Conservation (phyloP, 2,329 filamentous ascomycete genomes). For the Fusarium nanum region DNA sequence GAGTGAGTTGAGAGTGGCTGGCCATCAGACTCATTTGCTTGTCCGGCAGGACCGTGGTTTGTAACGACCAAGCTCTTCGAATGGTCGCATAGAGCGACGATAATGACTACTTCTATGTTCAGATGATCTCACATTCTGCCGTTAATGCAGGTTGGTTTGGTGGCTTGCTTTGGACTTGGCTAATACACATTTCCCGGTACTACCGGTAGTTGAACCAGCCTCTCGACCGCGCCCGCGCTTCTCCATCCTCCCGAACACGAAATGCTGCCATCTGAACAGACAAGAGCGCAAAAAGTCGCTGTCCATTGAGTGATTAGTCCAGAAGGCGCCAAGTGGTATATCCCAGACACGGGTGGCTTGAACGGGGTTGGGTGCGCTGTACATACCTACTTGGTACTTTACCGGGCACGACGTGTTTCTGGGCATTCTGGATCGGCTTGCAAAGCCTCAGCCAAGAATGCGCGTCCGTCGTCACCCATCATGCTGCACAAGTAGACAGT, state of each 20-base stretch:
- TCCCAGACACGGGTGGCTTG: background rate
- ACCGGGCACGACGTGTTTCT: background rate
- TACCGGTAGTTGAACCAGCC: constrained; percentile 15
- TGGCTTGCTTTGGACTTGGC: constrained; percentile 4
- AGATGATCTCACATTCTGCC: background rate
- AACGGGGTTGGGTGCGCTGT: background rate
- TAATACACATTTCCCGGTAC: constrained; percentile 8
- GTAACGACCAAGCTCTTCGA: background rate
- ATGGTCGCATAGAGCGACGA: too few relatives aligned
- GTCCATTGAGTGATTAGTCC: background rate
- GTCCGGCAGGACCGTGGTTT: background rate
- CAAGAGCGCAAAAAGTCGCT: background rate
- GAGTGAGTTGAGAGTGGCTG: background rate
- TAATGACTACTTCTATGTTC: background rate
- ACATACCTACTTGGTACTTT: background rate
- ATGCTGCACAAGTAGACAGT: background rate
- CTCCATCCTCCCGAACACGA: background rate
- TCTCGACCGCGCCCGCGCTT: background rate
- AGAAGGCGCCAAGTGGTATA: background rate
- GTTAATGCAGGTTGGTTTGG: background rate
- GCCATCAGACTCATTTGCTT: background rate
- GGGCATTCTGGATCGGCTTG: background rate
- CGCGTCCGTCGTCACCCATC: background rate
- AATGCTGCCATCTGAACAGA: background rate
- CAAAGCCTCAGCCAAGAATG: background rate